Base-by-base conservation (phyloP, 2,329 filamentous ascomycete species). In the Fusarium anguioides region DNA sequence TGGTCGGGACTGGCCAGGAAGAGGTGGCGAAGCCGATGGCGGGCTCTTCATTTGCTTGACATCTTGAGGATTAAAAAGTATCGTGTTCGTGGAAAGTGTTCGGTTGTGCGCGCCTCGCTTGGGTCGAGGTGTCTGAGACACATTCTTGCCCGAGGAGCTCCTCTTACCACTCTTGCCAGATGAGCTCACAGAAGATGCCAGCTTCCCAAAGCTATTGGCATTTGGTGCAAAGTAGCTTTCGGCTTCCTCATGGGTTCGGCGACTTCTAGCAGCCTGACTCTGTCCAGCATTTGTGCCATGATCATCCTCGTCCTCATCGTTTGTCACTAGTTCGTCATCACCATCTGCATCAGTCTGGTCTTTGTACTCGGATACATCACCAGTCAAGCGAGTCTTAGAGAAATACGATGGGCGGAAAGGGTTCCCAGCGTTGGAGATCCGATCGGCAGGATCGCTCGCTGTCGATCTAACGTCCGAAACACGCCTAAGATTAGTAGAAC, bases 321-420 rank as follows among this genome's bases (percentile, higher is more conserved):
- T 92, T 5, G 91, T 94, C 14, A 92, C 86, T n/a, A 94, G 82
- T 76, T 97, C 94, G 72, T 97, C 94, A 72, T 97, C 94, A 1
- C 93, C 93, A 74, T 97, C 93, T 8, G 90, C 92, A 72, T 96
- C 93, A 0, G 92, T 94, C 58, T 94, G 89, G 41, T 86, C 84
- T 66, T 84, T 85, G 48, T 83, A 80, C 23, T 81, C 72, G 76
- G 81, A 66, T 21, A 70, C 62, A 37, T 77, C 64, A 27, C 69
- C 63, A 6, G 70, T 57, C n/a, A 74, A 37, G 15, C 77, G 84
- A 80, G 37, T 82, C 66, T 59, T 84, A 76, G 57, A 82, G 75
- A 68, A 72, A 29, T 48, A 57, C 10, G 63, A 50, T 10, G 69
- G 70, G 37, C 71, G 57, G 27, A 75, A 58, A 4, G 72, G 70